A percentile compares a stretch with the other conserved stretches of the same genome.
Evolutionary conservation across 1,284 basidiomycete species (phyloP).

Genomic region (Ceratobasidium papillatum): DNA sequence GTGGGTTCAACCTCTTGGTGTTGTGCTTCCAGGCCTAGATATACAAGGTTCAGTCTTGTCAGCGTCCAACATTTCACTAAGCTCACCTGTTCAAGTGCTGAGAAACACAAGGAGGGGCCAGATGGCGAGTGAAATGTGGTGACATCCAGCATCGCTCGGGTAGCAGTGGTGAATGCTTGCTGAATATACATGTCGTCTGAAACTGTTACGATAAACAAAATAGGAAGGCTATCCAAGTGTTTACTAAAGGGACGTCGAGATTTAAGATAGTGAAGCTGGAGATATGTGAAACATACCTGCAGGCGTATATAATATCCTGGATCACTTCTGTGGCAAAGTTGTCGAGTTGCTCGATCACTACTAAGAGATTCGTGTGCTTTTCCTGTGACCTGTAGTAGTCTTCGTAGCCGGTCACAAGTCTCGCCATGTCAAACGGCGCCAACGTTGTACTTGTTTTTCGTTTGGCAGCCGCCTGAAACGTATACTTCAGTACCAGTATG

Average conservation of each 20-base stretch:
- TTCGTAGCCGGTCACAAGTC: slow-evolving; percentile 28
- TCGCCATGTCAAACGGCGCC: slow-evolving; percentile 34
- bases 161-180: slow-evolving; percentile 17
- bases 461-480: neutral
- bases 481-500: neutral
- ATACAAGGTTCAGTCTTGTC: neutral
- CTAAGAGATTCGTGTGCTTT: slow-evolving; percentile 19
- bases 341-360: slow-evolving; percentile 25
- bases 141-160: slow-evolving; percentile 24
- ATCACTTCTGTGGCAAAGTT: slow-evolving; percentile 15
- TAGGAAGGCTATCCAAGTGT: slow-evolving; percentile 23
- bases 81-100: slow-evolving; percentile 10
- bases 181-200: slow-evolving; percentile 18
- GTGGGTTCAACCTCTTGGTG: neutral
- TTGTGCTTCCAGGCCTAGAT: neutral
- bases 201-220: slow-evolving; percentile 17
- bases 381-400: slow-evolving; percentile 18
- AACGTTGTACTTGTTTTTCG: neutral
- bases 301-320: slow-evolving; percentile 16
- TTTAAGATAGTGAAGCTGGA: neutral
- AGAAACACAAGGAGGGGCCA: slow-evolving; percentile 4
- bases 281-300: slow-evolving; percentile 15
- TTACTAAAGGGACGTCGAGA: neutral
- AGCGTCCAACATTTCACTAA: neutral
- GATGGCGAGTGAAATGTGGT: slow-evolving; percentile 9